phyloP scores from a whole-genome alignment of 768 basidiomycete species.

The Termitomyces eurrhizus region DNA sequence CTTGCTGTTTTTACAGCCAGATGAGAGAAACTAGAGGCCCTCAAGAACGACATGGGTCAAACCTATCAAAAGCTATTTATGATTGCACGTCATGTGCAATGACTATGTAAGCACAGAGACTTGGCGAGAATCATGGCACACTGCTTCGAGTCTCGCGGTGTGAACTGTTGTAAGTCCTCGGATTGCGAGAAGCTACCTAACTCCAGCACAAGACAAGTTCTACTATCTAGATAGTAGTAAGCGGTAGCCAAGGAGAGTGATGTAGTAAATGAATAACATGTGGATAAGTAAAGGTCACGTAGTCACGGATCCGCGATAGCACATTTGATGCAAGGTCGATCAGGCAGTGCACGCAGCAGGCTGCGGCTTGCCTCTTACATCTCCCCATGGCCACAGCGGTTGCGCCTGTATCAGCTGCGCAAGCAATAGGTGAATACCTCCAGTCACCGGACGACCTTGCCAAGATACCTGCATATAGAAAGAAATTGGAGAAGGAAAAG shows the following conservation, averaged over 20 bases:
- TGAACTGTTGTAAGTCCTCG: too few relatives aligned
- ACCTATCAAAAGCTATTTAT: neutral
- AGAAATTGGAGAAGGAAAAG: constrained; percentile 96
- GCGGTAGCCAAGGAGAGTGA: too few relatives aligned
- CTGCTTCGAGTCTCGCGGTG: too few relatives aligned
- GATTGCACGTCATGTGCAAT: constrained; percentile 7
- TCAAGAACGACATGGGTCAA: constrained; percentile 4
- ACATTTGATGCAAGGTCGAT: neutral
- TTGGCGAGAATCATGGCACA: too few relatives aligned
- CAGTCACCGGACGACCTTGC: constrained; percentile 92
- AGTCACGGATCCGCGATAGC: neutral
- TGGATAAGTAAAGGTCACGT: too few relatives aligned
- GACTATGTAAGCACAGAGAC: neutral
- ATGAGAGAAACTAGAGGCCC: constrained; percentile 4
- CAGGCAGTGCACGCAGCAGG: constrained; percentile 3
- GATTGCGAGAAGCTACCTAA: too few relatives aligned
- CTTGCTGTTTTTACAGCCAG: neutral
- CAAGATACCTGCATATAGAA: constrained; percentile 84
- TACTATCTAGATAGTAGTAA: too few relatives aligned
- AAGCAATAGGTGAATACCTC: constrained; percentile 84
- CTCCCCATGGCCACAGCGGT: constrained; percentile 36
- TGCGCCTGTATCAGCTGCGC: constrained; percentile 69
- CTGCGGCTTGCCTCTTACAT: constrained; percentile 1
- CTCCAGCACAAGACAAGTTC: too few relatives aligned
- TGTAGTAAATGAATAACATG: too few relatives aligned